Base-by-base conservation (phyloP, 2,329 filamentous ascomycete genomes). In the Trichothecium sympodiale region DNA sequence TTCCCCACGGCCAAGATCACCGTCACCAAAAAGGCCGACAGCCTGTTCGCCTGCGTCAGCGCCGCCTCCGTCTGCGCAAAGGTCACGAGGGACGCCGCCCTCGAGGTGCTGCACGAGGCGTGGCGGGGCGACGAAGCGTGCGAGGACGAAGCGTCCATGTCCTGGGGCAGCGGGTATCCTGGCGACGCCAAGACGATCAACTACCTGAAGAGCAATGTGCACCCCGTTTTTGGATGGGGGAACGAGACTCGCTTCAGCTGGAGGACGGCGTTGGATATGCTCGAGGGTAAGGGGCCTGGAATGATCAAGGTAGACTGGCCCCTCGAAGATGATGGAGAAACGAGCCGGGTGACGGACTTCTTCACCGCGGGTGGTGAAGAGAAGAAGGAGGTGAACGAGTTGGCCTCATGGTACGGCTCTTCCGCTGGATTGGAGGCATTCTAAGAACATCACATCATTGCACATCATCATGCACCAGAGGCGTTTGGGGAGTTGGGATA, bases 61-160 rank as follows among this genome's bases (percentile, higher is more conserved):
- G 91, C 89, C 23, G 89, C 91, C 6, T 91, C 83, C 42, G 87
- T 98, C 3, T 93, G 84, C 56, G 91, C 91, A 36, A 98, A 98
- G 59, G 91, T 98, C 20, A 96, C 91, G 10, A 71, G 91, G 44
- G 91, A 98, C 60, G 83, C 82, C 2, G 87, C 87, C 5, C 69
- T 96, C 17, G 88, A 95, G 51, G 74, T 82, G 3, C 69, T 89
- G 29, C 89, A 83, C 51, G 67, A 76, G 40, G 56, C 54, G 3
- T 14, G 23, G 34, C 55, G 55, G 29, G 45, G 41, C 3, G 55
- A 51, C 4, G 55, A 55, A 33, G 57, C 45, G 8, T 49, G 42
- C 5, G 52, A 49, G 14, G 50, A 52, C 14, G 55, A 55, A 2
- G 64, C 67, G 13, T 66, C 62, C 17, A 61, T 65, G 57, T 62